Conservation (phyloP, 257 asterid species). For the Solanum chiquidenum region DNA sequence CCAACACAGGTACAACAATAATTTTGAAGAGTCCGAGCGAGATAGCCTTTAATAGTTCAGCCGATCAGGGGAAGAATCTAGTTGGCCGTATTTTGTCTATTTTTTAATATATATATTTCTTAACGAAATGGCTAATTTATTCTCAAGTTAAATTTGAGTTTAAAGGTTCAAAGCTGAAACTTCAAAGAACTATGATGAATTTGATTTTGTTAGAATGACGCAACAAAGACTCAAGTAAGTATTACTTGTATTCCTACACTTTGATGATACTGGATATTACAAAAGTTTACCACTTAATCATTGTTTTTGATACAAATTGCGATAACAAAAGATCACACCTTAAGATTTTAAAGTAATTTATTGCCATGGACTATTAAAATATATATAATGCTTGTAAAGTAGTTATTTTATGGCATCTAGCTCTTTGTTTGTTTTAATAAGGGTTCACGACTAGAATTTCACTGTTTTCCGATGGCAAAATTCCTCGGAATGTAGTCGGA, state of each 20-base stretch:
- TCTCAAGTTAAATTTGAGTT: neutral
- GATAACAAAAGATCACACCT: neutral
- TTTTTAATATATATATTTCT: no score
- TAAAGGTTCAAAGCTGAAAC: neutral
- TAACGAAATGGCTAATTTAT: neutral
- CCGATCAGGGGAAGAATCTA: no score
- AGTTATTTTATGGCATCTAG: neutral
- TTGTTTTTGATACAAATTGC: neutral
- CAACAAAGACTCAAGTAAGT: slow-evolving; percentile 52
- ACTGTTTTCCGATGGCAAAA: no score
- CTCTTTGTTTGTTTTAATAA: neutral
- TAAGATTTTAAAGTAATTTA: neutral
- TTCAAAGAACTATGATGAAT: neutral
- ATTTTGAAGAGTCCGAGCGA: no score
- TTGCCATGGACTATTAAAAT: neutral
- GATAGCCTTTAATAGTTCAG: no score
- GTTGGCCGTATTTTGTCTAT: neutral
- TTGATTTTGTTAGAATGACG: slow-evolving; percentile 23
- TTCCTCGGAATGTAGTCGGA: no score
- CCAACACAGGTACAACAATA: no score
- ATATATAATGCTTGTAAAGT: neutral
- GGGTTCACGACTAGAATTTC: neutral
- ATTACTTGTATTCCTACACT: neutral
- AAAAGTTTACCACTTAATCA: neutral
- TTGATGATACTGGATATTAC: neutral